Base-by-base conservation (phyloP, 1,284 basidiomycete species). In the Malassezia globosa region DNA sequence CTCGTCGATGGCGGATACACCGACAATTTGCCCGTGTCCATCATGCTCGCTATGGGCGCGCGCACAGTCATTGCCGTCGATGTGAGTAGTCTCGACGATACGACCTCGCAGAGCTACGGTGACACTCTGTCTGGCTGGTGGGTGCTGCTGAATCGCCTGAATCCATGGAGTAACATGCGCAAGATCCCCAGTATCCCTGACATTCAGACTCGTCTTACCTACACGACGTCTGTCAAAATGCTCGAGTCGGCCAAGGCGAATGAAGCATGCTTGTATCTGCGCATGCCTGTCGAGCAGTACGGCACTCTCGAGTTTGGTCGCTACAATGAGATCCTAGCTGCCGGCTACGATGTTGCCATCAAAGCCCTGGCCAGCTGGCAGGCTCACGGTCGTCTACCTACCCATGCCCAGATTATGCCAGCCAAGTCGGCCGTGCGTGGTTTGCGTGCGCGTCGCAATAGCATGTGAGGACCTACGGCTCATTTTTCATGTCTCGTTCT, bases 121-220 rank as follows among this genome's bases (percentile, higher is more conserved):
- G 94, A 99, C 64, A 84, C 86, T 0, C 79, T 99, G 1, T 95
- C 90, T 2, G 94, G 94, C 19, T 95, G 88, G 83, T 96, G 88
- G 87, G 79, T 97, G 14, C 76, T 96, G 48, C 72, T 97, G 51
- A 94, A 92, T 72, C 78, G 87, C 51, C 94, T 81, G 81, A 73
- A 68, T 41, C 69, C 69, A 7, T 72, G 70, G 68, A 63, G 84
- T 34, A 82, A 80, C 64, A 81, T 83, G 42, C 77, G 80, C 54
- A 81, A 79, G 51, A 82, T 96, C 7, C 87, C 90, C 22, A 84
- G 84, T 14, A 94, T 97, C 70, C 88, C 94, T 1, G 92, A 97
- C 68, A 87, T 99, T 46, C 94, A 96, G 66, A 84, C 85, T 64
- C 81, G 94, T 14, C 77, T 99, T 44, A 87, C 92, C 42, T 99